Conservation (phyloP, 805 yeast genomes). For the Schwanniomyces vanrijiae region DNA sequence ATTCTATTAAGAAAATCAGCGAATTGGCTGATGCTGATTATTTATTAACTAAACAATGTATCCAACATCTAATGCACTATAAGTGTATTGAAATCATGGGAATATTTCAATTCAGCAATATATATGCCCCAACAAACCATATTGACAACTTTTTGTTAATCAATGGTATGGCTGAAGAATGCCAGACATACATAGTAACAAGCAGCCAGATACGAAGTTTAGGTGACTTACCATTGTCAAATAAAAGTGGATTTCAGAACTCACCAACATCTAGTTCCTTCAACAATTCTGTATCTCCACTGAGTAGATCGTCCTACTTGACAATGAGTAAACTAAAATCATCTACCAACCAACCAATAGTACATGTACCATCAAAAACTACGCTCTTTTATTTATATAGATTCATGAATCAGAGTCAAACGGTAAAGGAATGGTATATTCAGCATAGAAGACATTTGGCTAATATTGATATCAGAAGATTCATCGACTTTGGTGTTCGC, state of each 20-base stretch:
- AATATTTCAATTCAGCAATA: conserved; percentile 84
- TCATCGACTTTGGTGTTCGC: conserved; percentile 82
- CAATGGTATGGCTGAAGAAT: conserved; percentile 72
- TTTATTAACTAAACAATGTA: conserved; percentile 75
- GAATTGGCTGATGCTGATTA: conserved; percentile 80
- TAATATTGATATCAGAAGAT: conserved; percentile 78
- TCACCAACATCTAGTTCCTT: conserved; percentile 2
- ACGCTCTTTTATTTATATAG: conserved; percentile 71
- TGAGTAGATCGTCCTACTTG: conserved; percentile 9
- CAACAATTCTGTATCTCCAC: conserved; percentile 11
- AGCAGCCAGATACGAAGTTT: conserved; percentile 4
- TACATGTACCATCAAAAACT: conserved; percentile 59
- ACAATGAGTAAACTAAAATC: conserved; percentile 5
- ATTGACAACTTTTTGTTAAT: conserved; percentile 63
- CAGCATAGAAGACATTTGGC: conserved; percentile 58
- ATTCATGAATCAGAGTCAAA: conserved; percentile 73
- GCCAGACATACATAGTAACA: conserved; percentile 76
- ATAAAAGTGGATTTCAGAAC: neutral
- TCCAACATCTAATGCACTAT: conserved; percentile 89
- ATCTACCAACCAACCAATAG: conserved; percentile 8
- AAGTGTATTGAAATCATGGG: conserved; percentile 81
- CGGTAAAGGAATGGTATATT: conserved; percentile 78
- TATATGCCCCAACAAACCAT: conserved; percentile 84
- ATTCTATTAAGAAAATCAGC: conserved; percentile 76
- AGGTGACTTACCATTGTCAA: conserved; percentile 5